phyloP scores from a whole-genome alignment of 1,284 basidiomycete species.

The Marasmius fiardii region DNA sequence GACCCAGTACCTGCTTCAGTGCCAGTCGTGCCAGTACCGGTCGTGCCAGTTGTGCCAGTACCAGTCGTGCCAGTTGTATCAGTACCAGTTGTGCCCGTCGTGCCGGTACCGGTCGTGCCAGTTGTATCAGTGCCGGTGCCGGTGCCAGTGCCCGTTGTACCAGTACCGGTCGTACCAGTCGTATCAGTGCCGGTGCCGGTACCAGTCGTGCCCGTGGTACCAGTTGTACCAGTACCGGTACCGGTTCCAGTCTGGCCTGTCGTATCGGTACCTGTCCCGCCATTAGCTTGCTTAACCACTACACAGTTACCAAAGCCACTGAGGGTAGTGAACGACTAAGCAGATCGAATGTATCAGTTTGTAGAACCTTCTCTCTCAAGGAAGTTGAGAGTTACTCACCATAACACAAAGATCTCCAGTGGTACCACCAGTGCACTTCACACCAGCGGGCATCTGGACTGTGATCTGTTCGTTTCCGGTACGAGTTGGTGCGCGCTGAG shows the following conservation, averaged over 20 bases:
- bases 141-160: not conserved
- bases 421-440: constrained; percentile 34
- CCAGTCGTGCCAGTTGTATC: not conserved
- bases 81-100: not conserved
- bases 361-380: no score
- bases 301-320: constrained; percentile 40
- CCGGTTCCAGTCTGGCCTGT: not conserved
- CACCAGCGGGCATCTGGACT: constrained; percentile 33
- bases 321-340: constrained; percentile 29
- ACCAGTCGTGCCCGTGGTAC: not conserved
- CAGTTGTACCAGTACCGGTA: not conserved
- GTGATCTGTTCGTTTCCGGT: constrained; percentile 28
- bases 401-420: constrained; percentile 31
- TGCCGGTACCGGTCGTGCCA: not conserved
- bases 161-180: not conserved
- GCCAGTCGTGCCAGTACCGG: not conserved
- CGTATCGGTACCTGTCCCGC: constrained; percentile 3
- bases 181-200: not conserved
- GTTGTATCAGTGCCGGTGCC: not conserved
- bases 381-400: no score
- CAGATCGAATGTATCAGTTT: constrained; percentile 8
- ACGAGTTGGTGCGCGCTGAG: constrained; percentile 23
- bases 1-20: not conserved
- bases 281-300: constrained; percentile 14
- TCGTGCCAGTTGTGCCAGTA: not conserved